Percentiles rank a stretch among this genome's conserved stretches.
Evolutionary conservation across 139 green algal species (phyloP).

Genomic region (Deuterostichococcus epilithicus): DNA sequence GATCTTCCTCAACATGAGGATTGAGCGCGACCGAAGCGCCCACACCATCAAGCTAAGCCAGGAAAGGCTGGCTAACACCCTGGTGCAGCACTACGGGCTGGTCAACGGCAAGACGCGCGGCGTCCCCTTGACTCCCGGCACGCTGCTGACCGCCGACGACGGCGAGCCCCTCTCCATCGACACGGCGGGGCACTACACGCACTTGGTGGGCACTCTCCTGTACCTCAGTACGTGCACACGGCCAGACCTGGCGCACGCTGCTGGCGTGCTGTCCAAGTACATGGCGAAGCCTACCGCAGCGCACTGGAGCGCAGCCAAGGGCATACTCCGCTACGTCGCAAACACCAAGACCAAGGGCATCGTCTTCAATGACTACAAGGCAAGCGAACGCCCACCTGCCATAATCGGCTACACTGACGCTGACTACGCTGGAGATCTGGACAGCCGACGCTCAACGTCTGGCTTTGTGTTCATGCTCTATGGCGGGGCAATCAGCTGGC

Average conservation of each 20-base stretch:
- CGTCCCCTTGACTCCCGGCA: slow-evolving; percentile 8
- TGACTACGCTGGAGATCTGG: slow-evolving; percentile 31
- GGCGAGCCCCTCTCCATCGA: slow-evolving; percentile 12
- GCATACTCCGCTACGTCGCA: no score
- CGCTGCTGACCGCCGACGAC: slow-evolving; percentile 2
- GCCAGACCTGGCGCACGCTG: slow-evolving; percentile 38
- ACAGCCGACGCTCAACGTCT: slow-evolving; percentile 31
- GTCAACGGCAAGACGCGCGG: not conserved
- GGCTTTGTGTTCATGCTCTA: slow-evolving; percentile 39
- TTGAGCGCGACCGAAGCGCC: slow-evolving; percentile 13
- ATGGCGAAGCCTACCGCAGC: slow-evolving; percentile 26
- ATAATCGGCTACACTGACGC: slow-evolving; percentile 43
- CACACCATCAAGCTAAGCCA: slow-evolving; percentile 25
- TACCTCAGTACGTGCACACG: slow-evolving; percentile 27
- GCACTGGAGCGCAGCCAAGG: slow-evolving; percentile 36
- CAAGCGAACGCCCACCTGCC: not conserved
- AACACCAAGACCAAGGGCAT: slow-evolving; percentile 12
- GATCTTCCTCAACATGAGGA: slow-evolving; percentile 25
- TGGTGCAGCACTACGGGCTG: slow-evolving; percentile 21
- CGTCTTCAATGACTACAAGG: no score
- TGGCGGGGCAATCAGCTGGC: slow-evolving; percentile 43
- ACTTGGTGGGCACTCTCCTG: slow-evolving; percentile 28
- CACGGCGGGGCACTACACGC: slow-evolving; percentile 4
- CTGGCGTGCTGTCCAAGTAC: slow-evolving; percentile 31
- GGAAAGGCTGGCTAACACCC: not conserved